Conservation (phyloP, 148 eudicot genomes). For the Bassia scoparia region DNA sequence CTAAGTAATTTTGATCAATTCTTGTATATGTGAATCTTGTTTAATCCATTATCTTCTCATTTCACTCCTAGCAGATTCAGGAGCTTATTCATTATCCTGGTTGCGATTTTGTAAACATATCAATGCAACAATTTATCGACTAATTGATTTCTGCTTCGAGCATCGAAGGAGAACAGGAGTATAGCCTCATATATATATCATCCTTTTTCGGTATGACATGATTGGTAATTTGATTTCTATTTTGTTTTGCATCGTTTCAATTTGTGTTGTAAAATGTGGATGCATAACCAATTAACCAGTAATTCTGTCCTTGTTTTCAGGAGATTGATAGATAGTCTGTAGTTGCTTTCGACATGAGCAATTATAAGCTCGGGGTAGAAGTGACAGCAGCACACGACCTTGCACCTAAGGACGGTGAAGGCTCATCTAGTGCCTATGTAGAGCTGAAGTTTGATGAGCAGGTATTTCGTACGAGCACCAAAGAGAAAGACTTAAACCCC, state of each 20-base stretch:
- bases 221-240: neutral
- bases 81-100: neutral
- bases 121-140: neutral
- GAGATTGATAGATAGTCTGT: neutral
- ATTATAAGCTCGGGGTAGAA: constrained; percentile 79
- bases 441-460: constrained; percentile 79
- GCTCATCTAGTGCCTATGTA: constrained; percentile 64
- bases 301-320: neutral
- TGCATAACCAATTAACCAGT: neutral
- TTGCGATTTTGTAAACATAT: neutral
- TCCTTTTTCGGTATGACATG: neutral
- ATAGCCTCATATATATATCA: neutral
- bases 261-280: neutral
- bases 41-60: no score
- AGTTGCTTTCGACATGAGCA: constrained; percentile 40
- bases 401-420: constrained; percentile 63
- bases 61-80: constrained; percentile 6
- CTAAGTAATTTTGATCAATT: no score
- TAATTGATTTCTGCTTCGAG: neutral
- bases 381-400: constrained; percentile 81
- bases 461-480: constrained; percentile 56
- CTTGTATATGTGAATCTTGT: no score
- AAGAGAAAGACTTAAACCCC: constrained; percentile 73
- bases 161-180: neutral
- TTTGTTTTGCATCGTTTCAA: neutral